phyloP scores from a whole-genome alignment of 441 rosid species.

The Dalechampia spathulata region DNA sequence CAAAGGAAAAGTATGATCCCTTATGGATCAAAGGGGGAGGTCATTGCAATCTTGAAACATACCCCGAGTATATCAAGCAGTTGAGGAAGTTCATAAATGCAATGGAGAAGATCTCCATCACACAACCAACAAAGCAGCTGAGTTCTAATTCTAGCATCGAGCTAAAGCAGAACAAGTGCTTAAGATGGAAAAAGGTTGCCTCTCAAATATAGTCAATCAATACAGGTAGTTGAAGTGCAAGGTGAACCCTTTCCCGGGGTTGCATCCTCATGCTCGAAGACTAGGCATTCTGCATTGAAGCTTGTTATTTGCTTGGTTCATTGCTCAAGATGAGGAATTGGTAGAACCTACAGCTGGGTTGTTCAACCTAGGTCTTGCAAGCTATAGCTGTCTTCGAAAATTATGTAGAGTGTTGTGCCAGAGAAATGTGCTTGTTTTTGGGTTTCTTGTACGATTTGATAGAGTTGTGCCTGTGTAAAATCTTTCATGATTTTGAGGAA shows the following conservation, averaged over 20 bases:
- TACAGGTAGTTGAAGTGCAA: constrained; percentile 10
- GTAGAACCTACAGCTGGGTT: constrained; percentile 10
- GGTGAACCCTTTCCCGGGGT: constrained; percentile 7
- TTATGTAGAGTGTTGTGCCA: background rate
- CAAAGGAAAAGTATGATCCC: constrained; percentile 72
- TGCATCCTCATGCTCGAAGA: constrained; percentile 10
- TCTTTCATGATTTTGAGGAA: constrained; percentile 10
- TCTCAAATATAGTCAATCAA: constrained; percentile 5
- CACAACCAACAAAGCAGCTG: constrained; percentile 38
- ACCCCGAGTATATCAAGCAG: constrained; percentile 61
- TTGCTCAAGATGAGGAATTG: constrained; percentile 13
- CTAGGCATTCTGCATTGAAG: constrained; percentile 7
- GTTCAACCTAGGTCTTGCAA: constrained; percentile 16
- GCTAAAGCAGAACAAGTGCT: constrained; percentile 62
- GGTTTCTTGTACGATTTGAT: constrained; percentile 13
- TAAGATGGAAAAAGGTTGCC: constrained; percentile 50
- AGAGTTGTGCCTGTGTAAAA: constrained; percentile 17
- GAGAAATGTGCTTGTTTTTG: constrained; percentile 15
- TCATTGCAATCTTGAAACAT: constrained; percentile 67
- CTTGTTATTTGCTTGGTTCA: constrained; percentile 4
- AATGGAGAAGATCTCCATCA: constrained; percentile 49
- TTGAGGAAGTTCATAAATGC: constrained; percentile 53
- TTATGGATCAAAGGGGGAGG: constrained; percentile 72
- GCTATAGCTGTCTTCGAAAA: constrained; percentile 3
- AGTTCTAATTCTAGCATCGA: constrained; percentile 47